These are phyloP conservation scores for Penicillium frequentans DNA, from an alignment of 2,329 filamentous ascomycete species.

Conservation along the genomic window DNA sequence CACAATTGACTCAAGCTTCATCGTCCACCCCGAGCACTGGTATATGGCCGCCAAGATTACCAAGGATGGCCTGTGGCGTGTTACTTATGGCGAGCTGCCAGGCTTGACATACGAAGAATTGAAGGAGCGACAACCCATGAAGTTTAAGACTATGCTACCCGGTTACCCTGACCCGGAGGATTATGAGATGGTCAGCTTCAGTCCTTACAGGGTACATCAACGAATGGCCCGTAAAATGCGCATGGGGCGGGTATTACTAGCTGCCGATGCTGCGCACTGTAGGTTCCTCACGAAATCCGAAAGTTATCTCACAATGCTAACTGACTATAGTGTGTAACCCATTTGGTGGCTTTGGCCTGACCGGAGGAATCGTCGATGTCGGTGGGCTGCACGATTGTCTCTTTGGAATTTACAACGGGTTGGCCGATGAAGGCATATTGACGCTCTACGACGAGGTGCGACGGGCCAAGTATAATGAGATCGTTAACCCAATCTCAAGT, in stretches of 20 bases:
- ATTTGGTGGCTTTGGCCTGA: background rate
- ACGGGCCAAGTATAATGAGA: background rate
- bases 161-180: background rate
- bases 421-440: background rate
- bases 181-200: background rate
- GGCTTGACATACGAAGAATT: background rate
- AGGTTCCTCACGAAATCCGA: background rate
- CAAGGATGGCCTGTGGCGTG: background rate
- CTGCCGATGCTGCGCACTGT: background rate
- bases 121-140: background rate
- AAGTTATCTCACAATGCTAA: background rate
- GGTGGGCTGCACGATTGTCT: background rate
- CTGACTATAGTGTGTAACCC: background rate
- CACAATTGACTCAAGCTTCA: background rate
- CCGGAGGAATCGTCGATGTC: background rate
- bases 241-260: background rate
- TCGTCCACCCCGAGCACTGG: background rate
- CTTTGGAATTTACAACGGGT: background rate
- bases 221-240: background rate
- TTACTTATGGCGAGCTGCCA: background rate
- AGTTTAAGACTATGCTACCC: background rate
- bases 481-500: background rate
- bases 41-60: background rate
- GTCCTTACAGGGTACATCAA: background rate
- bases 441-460: background rate